Evolutionary conservation across 2,329 filamentous ascomycete species (phyloP).

Genomic region (Ramichloridium luteum): DNA sequence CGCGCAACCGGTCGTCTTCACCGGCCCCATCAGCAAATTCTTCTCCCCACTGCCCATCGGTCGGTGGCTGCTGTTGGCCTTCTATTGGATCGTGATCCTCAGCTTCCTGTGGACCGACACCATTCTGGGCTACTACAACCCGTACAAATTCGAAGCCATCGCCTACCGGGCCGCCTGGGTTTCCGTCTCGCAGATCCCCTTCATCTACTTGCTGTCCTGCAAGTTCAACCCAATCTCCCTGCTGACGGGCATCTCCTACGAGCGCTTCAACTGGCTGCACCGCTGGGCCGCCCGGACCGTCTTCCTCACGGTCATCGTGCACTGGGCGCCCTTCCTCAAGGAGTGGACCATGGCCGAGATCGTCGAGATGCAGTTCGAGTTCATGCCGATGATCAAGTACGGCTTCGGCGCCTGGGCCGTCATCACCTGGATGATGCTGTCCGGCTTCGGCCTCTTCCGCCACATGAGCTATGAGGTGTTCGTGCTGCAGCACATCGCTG

Average conservation of each 20-base stretch:
- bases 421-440: conserved; percentile 39
- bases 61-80: conserved; percentile 16
- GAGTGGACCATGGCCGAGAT: conserved; percentile 42
- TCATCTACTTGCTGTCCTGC: conserved; percentile 43
- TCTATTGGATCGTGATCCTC: conserved; percentile 23
- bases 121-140: conserved; percentile 16
- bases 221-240: conserved; percentile 36
- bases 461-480: conserved; percentile 42
- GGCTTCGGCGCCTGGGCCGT: conserved; percentile 43
- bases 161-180: conserved; percentile 59
- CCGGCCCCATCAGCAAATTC: conserved; percentile 19
- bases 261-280: conserved; percentile 42
- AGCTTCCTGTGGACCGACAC: conserved; percentile 20
- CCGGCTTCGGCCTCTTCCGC: conserved; percentile 39
- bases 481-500: conserved; percentile 42
- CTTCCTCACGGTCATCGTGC: conserved; percentile 42
- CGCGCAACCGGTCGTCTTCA: conserved; percentile 21
- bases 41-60: conserved; percentile 23
- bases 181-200: conserved; percentile 50
- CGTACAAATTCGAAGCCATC: conserved; percentile 42
- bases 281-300: conserved; percentile 40
- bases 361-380: conserved; percentile 35
- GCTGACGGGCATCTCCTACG: conserved; percentile 37
- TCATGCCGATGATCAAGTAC: conserved; percentile 37
- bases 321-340: conserved; percentile 43